Conservation (phyloP, 768 basidiomycete genomes). For the Psilocybe subaeruginosa region DNA sequence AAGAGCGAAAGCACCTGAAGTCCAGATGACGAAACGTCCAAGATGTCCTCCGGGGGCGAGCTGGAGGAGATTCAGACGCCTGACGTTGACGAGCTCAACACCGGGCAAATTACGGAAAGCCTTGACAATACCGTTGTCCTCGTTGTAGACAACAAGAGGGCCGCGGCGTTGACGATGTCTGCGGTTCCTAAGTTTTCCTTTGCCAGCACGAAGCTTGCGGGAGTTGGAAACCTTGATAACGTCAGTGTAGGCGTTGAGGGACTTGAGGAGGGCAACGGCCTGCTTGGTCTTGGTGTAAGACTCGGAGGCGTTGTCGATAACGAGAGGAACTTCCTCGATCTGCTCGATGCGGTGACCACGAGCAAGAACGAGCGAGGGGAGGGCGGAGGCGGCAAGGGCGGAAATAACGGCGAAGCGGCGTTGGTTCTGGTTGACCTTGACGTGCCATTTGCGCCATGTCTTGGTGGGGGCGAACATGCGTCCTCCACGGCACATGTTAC, state of each 20-base stretch:
- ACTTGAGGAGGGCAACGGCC: conserved; percentile 93
- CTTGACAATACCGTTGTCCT: conserved; percentile 96
- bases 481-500: conserved; percentile 99
- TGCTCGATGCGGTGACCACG: conserved; percentile 99
- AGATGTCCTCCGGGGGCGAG: conserved; percentile 99
- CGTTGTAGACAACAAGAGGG: conserved; percentile 95
- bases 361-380: conserved; percentile 97
- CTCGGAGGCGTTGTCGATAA: conserved; percentile 79
- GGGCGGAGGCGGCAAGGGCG: conserved; percentile 95
- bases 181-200: conserved; percentile 97
- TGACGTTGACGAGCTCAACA: conserved; percentile 95
- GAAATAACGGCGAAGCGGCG: conserved; percentile 97
- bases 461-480: conserved; percentile 99
- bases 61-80: conserved; percentile 94
- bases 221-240: conserved; percentile 98
- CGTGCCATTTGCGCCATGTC: conserved; percentile 99
- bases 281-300: conserved; percentile 96
- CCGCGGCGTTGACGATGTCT: conserved; percentile 97
- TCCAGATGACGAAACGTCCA: conserved; percentile 99
- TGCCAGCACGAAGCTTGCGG: conserved; percentile 96
- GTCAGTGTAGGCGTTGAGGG: conserved; percentile 86
- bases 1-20: conserved; percentile 88
- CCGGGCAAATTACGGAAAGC: conserved; percentile 99
- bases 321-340: conserved; percentile 95
- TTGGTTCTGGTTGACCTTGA: conserved; percentile 99